A percentile compares a stretch with the other conserved stretches of the same genome.
Evolutionary conservation across 805 yeast species (phyloP).

Genomic region (Cyberlindnera euphorbiiphila): DNA sequence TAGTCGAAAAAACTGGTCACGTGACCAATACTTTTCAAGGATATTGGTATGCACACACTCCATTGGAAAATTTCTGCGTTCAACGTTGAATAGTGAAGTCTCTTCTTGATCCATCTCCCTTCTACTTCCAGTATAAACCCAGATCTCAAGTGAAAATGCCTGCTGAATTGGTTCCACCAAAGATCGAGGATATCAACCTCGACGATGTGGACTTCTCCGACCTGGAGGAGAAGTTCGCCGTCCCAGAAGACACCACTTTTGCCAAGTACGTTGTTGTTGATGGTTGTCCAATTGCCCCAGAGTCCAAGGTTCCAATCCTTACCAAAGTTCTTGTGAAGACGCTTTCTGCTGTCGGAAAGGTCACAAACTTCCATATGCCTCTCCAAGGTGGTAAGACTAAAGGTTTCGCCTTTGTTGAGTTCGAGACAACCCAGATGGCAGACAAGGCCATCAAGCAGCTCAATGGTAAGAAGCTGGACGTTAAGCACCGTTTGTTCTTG

Average conservation of each 20-base stretch:
- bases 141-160: constrained; percentile 2
- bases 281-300: constrained; percentile 96
- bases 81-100: too few species aligned
- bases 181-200: constrained; percentile 44
- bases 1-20: neutral
- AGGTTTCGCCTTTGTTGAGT: constrained; percentile 86
- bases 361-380: constrained; percentile 80
- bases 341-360: constrained; percentile 72
- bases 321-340: constrained; percentile 82
- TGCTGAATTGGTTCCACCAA: constrained; percentile 31
- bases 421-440: constrained; percentile 61
- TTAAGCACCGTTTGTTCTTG: constrained; percentile 83
- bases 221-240: constrained; percentile 70
- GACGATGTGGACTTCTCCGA: constrained; percentile 80
- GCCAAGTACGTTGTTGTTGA: constrained; percentile 83
- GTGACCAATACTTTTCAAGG: neutral
- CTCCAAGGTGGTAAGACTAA: constrained; percentile 72
- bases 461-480: constrained; percentile 89
- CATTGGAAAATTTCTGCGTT: constrained; percentile 7
- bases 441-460: constrained; percentile 73
- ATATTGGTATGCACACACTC: neutral
- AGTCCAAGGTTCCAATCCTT: constrained; percentile 76
- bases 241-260: constrained; percentile 56
- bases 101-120: too few species aligned
- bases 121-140: too few species aligned